Conservation (phyloP, 306 rosid genomes). For the Trichosanthes truncata region DNA sequence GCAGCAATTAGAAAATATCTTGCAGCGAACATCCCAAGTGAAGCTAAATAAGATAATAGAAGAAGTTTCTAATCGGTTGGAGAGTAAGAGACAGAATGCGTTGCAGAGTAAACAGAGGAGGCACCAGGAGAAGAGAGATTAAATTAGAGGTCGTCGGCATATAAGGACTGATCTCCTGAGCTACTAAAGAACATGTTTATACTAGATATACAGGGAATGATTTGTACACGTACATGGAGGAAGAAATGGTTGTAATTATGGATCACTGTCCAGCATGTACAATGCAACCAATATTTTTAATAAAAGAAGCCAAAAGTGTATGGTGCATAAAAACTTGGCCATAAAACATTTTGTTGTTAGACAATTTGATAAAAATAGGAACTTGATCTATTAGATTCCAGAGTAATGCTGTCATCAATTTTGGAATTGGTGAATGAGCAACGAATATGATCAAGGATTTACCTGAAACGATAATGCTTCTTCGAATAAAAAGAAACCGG, state of each 20-base stretch:
- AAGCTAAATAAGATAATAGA: background rate
- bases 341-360: background rate
- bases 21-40: background rate
- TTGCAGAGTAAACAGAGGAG: background rate
- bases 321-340: background rate
- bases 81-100: background rate
- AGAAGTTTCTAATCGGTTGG: background rate
- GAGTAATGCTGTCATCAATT: background rate
- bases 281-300: background rate
- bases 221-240: background rate
- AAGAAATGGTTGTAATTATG: background rate
- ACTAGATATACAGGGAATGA: background rate
- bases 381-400: background rate
- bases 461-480: slow-evolving; percentile 70
- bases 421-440: background rate
- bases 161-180: background rate
- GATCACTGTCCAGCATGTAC: background rate
- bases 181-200: background rate
- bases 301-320: background rate
- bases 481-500: slow-evolving; percentile 57
- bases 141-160: background rate
- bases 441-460: background rate
- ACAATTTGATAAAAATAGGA: background rate
- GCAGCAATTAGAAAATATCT: background rate
- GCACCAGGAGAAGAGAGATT: background rate